phyloP scores from a whole-genome alignment of 768 basidiomycete genomes.

The Tricholoma terreum region DNA sequence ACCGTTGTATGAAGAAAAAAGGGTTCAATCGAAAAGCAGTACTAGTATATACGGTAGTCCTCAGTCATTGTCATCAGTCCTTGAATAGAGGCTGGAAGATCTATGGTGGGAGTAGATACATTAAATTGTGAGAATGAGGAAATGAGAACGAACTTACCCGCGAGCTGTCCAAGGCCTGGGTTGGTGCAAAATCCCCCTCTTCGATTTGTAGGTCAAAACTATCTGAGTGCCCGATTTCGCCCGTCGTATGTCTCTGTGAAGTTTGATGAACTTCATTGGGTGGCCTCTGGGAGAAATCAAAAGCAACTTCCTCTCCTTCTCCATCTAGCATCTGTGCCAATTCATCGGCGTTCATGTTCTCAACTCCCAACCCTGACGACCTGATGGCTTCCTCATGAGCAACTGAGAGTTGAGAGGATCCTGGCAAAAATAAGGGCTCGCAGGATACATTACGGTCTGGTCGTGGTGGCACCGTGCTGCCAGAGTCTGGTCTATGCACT shows the following conservation, averaged over 20 bases:
- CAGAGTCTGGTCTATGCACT: not conserved
- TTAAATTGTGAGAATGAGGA: not conserved
- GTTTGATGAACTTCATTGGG: constrained; percentile 4
- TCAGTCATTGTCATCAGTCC: constrained; percentile 31
- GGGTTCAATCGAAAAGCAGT: too few relatives aligned
- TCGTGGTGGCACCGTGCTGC: constrained; percentile 9
- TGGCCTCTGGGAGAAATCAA: constrained; percentile 29
- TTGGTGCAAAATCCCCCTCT: constrained; percentile 36
- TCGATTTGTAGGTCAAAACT: constrained; percentile 35
- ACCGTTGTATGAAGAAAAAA: not conserved
- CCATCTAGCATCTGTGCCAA: constrained; percentile 57
- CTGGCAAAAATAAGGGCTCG: constrained; percentile 45
- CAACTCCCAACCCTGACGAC: constrained; percentile 63
- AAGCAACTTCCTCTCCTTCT: constrained; percentile 55
- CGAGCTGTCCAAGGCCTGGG: constrained; percentile 33
- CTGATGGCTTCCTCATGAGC: constrained; percentile 51
- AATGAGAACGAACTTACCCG: constrained; percentile 26
- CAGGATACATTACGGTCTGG: constrained; percentile 23
- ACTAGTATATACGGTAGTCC: too few relatives aligned
- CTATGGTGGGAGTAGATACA: constrained; percentile 18
- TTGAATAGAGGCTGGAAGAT: constrained; percentile 51
- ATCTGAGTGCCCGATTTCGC: constrained; percentile 23
- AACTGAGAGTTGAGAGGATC: constrained; percentile 57
- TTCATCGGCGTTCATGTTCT: constrained; percentile 62
- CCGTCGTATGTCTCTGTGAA: constrained; percentile 10